Evolutionary conservation across 352 stramenopile species (phyloP), one percentile per base, ranked within the genome.

Genomic region (Globisporangium nunn): DNA sequence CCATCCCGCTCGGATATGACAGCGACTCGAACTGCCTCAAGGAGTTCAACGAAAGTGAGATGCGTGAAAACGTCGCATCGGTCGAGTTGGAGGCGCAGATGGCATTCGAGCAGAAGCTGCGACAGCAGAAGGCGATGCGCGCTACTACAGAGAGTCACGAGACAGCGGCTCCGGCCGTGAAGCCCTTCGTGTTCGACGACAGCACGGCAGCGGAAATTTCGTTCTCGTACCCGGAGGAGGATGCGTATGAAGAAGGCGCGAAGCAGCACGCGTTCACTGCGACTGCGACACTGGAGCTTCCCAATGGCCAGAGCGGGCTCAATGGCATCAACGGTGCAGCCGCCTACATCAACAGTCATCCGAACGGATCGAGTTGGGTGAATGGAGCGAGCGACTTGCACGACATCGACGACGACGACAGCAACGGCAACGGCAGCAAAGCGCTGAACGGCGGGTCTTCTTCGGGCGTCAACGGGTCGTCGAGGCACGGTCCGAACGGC

Each of bases 1-100:
- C 78, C 18, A 89, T 97, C 54, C 71, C 71, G 17, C 70, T 98
- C 8, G 63, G 59, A 23, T 98, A 96, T 67, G 85, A 98, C 58
- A 50, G 45, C 29, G 68, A 82, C 6, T 75, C 84, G 28, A 81
- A 62, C 53, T 84, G 71, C 5, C 59, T 93, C 54, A 58, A 64
- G 33, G 86, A 96, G 79, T 63, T 91, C 54, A 70, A 77, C 33
- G 67, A 78, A 18, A 67, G 81, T 47, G 64, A 65, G 10, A 90
- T 95, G 82, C 78, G 74, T 41, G 85, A 93, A 51, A 65, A 67
- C 44, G 67, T 93, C 50, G 74, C 81, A 40, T 67, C 82, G 29
- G 74, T 92, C 6, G 81, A 91, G 43, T 53, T 90, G 29, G 85
- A 95, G 50, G 68, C 81, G 0, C 74, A 92, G 65, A 91, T 93